These are phyloP conservation scores for Erysimum pusillum DNA, from an alignment of 441 rosid species.

Conservation along the genomic window DNA sequence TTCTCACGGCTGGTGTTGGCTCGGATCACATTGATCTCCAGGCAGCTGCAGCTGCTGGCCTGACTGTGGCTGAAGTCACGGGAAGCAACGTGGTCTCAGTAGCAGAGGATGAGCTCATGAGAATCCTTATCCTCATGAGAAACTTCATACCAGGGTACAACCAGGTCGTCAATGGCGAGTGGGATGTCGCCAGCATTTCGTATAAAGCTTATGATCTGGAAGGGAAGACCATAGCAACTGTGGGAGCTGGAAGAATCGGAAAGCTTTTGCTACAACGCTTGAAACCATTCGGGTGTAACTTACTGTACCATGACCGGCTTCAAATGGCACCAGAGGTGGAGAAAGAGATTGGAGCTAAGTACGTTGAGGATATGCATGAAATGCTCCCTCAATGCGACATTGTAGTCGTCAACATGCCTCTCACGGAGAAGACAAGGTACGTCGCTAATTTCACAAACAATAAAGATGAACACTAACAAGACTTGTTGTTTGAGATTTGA, in stretches of 20 bases:
- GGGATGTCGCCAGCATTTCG: constrained; percentile 90
- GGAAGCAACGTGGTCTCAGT: constrained; percentile 95
- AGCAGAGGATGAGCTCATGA: constrained; percentile 97
- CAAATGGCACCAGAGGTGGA: constrained; percentile 84
- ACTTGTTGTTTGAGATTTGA: not conserved
- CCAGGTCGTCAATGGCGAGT: constrained; percentile 81
- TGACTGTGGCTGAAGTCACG: constrained; percentile 95
- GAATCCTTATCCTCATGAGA: constrained; percentile 83
- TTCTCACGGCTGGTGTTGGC: constrained; percentile 95
- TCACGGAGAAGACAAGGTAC: constrained; percentile 85
- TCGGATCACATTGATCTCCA: constrained; percentile 91
- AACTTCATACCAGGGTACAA: constrained; percentile 87
- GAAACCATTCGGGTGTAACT: constrained; percentile 92
- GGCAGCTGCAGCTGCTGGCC: constrained; percentile 91
- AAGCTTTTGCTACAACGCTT: constrained; percentile 85
- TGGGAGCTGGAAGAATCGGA: constrained; percentile 92
- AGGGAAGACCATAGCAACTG: constrained; percentile 92
- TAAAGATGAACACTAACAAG: not conserved
- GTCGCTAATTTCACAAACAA: not conserved
- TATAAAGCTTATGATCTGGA: constrained; percentile 92
- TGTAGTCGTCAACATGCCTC: constrained; percentile 83
- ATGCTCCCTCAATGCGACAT: constrained; percentile 92
- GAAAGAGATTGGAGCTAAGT: constrained; percentile 76
- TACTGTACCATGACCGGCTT: constrained; percentile 81
- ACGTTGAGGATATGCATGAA: constrained; percentile 75